Evolutionary conservation across 345 rosid genomes (phyloP).

Genomic region (Lumnitzera racemosa): DNA sequence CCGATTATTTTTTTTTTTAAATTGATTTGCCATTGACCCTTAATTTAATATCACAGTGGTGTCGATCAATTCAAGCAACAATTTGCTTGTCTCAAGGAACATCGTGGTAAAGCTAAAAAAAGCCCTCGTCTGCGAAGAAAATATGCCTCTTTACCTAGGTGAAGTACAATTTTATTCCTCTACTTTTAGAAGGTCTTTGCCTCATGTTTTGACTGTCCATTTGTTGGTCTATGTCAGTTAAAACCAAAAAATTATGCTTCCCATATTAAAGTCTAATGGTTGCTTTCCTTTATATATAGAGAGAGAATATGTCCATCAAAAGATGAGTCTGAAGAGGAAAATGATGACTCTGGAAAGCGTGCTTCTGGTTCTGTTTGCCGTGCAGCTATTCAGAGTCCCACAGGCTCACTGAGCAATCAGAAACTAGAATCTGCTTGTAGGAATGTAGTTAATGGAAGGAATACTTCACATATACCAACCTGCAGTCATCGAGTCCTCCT

Average conservation of each 20-base stretch:
- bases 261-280: too few species aligned
- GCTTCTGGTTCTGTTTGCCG: background rate
- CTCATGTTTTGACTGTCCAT: too few species aligned
- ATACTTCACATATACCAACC: slow-evolving; percentile 2
- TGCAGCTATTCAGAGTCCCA: slow-evolving; percentile 2
- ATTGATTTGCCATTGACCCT: too few species aligned
- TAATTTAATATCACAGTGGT: slow-evolving; percentile 1
- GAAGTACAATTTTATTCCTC: background rate
- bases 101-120: background rate
- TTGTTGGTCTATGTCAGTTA: too few species aligned
- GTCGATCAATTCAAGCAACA: slow-evolving; percentile 11
- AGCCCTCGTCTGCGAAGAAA: slow-evolving; percentile 4
- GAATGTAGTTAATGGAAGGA: background rate
- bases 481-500: slow-evolving; percentile 7
- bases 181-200: too few species aligned
- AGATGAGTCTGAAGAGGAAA: slow-evolving; percentile 4
- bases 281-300: background rate
- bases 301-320: slow-evolving; percentile 7
- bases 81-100: slow-evolving; percentile 10
- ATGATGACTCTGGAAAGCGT: slow-evolving; percentile 6
- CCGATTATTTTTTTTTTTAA: too few species aligned
- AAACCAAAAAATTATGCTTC: too few species aligned
- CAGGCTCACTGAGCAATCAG: background rate
- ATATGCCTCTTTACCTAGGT: slow-evolving; percentile 13
- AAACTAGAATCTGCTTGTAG: background rate